Evolutionary conservation across 148 eudicot genomes (phyloP), one percentile per base, ranked within the genome.

Genomic region (Fagopyrum homotropicum): DNA sequence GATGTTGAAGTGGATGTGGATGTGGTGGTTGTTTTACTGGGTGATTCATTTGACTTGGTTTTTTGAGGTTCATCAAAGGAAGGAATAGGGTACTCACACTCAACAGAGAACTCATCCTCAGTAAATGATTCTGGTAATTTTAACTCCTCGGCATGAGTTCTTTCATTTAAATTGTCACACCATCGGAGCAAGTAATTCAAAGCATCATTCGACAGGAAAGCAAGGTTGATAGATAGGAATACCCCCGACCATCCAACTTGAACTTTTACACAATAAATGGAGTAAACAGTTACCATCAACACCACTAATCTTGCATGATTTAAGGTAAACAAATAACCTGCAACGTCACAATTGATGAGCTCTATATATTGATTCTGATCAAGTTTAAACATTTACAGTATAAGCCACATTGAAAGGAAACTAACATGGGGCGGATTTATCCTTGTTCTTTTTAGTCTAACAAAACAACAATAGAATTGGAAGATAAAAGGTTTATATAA

Each of bases 261-360:
- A 79, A 80, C 88, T 84, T 92, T 85, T 72, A 96, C 98, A 81
- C 81, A 87, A 81, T 92, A 96, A 29, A 90, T 74, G 50, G 97
- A 86, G 86, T 93, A 92, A 40, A 87, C 17, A 29, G 91, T 87
- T 74, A 97, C 91, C 83, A 91, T 87, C 75, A 96, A 78, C 78
- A 96, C 94, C 77, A 96, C 92, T 84, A 93, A 82, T 55, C 99
- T 83, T 47, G 99, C 98, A 78, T 93, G 99, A 79, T 88, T 96
- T 76, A 92, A 81, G 75, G 98, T 90, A 86, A 96, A 96, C 77
- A 96, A 79, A 81, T 92, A 96, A 54, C 99, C 99, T 96, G 92
- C 84, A 82, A 51, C 40, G 57, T 43, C 40, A 79, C 46, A 77
- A 48, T 35, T 35, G 40, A 51, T 45, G 64, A 45, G 54, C 45